Evolutionary conservation across 371 early-diverging fungal genomes (phyloP), one percentile per base, ranked within the genome.

Genomic region (Mucor saturninus): DNA sequence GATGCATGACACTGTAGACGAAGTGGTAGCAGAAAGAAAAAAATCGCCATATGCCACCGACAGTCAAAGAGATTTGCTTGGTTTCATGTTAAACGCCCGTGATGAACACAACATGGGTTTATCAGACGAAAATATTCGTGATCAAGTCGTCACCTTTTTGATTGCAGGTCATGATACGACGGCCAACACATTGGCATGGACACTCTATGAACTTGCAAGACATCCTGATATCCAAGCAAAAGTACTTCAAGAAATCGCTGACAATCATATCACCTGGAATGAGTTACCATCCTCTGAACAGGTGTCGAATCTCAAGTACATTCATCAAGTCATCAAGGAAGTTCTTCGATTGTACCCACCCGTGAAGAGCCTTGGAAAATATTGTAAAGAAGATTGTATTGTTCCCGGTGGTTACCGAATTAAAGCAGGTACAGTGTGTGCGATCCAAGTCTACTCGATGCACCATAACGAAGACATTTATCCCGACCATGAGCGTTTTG

Each of bases 141-240:
- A 85, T 59, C 81, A 86, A 64, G 83, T 85, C 10, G 73, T 83
- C 26, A 82, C 85, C 5, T 83, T 83, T 37, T 45, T 81, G 52
- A 80, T 84, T 59, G 84, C 83, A 45, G 86, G 86, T 6, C 83
- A 85, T 52, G 83, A 83, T 38, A 79, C 77, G 3, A 77, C 76
- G 9, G 72, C 76, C 15, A 72, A 71, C 37, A 84, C 83, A 5
- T 62, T 86, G 5, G 76, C 81, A 0, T 86, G 80, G 80, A 59
- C 69, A 2, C 38, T 84, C 4, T 73, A 73, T 50, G 74, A 78
- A 56, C 28, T 86, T 4, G 54, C 73, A 5, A 60, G 68, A n/a
- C 48, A 84, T 51, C 81, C 83, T 1, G 72, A 75, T 2, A 61
- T 84, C 11, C 68, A 77, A 46, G 56, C 62, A 10, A 74, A 71